Evolutionary conservation across 2,329 filamentous ascomycete genomes (phyloP).

Genomic region (Aspergillus alliaceus): DNA sequence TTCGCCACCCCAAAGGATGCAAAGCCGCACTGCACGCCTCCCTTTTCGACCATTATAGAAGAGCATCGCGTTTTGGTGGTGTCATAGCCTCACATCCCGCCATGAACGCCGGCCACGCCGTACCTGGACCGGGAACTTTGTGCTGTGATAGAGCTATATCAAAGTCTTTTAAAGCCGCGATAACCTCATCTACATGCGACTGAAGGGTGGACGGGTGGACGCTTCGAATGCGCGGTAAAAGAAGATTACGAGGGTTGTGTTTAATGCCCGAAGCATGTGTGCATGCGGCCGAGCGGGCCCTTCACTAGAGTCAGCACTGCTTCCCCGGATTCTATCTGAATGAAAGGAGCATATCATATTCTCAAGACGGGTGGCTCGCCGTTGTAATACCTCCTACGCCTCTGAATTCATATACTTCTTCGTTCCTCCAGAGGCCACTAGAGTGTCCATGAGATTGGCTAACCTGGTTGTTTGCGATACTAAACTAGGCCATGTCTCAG

Average conservation of each 20-base stretch:
- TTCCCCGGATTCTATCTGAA: constrained; percentile 14
- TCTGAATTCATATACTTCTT: constrained; percentile 17
- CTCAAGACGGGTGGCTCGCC: constrained; percentile 29
- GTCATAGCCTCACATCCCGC: constrained; percentile 42
- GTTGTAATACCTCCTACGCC: constrained; percentile 29
- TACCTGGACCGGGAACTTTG: constrained; percentile 23
- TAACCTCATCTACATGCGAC: constrained; percentile 37
- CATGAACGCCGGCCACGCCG: constrained; percentile 42
- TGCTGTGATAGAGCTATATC: constrained; percentile 22
- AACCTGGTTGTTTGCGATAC: constrained; percentile 47
- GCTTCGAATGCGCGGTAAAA: constrained; percentile 45
- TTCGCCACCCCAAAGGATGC: constrained; percentile 23
- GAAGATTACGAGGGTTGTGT: constrained; percentile 42
- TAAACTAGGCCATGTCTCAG: constrained; percentile 46
- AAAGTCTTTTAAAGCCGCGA: constrained; percentile 31
- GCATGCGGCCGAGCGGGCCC: constrained; percentile 19
- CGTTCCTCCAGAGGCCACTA: constrained; percentile 6
- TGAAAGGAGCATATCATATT: constrained; percentile 37
- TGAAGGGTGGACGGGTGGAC: constrained; percentile 42
- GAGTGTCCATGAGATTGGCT: constrained; percentile 37
- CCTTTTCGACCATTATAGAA: constrained; percentile 27
- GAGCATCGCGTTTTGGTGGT: constrained; percentile 16
- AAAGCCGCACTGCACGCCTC: constrained; percentile 23
- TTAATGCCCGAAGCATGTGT: constrained; percentile 41
- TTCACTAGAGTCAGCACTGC: constrained; percentile 8